Conservation (phyloP, 73 alveolate genomes). For the Paramecium tetraurelia region DNA sequence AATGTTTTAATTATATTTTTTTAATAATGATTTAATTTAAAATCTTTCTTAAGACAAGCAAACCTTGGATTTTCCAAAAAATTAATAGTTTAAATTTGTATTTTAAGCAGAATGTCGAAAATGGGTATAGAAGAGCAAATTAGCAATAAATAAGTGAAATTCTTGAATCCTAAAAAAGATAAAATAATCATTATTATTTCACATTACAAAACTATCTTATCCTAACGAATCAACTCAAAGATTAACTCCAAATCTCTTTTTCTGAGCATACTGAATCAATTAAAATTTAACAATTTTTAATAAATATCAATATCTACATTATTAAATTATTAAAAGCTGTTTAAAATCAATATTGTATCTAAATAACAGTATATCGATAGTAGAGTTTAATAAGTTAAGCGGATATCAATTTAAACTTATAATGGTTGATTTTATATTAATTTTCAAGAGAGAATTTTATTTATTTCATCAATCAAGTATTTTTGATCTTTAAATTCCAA, state of each 20-base stretch:
- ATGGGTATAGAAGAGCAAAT: too few relatives aligned
- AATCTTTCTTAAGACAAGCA: slow-evolving; percentile 63
- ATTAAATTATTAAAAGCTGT: not conserved
- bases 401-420: not conserved
- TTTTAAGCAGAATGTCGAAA: too few relatives aligned
- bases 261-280: not conserved
- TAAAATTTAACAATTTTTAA: not conserved
- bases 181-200: too few relatives aligned
- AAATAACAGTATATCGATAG: not conserved
- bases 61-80: slow-evolving; percentile 46
- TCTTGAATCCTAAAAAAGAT: too few relatives aligned
- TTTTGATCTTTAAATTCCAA: not conserved
- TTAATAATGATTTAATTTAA: slow-evolving; percentile 80
- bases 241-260: not conserved
- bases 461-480: not conserved
- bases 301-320: not conserved
- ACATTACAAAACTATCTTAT: too few relatives aligned
- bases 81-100: not conserved
- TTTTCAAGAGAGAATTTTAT: not conserved
- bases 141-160: too few relatives aligned
- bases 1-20: slow-evolving; percentile 76
- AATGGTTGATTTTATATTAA: not conserved
- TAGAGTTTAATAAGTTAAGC: not conserved
- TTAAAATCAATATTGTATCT: not conserved
- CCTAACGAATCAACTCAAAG: not conserved